Evolutionary conservation across 2,329 filamentous ascomycete genomes (phyloP).

Genomic region (Monosporascus sp.): DNA sequence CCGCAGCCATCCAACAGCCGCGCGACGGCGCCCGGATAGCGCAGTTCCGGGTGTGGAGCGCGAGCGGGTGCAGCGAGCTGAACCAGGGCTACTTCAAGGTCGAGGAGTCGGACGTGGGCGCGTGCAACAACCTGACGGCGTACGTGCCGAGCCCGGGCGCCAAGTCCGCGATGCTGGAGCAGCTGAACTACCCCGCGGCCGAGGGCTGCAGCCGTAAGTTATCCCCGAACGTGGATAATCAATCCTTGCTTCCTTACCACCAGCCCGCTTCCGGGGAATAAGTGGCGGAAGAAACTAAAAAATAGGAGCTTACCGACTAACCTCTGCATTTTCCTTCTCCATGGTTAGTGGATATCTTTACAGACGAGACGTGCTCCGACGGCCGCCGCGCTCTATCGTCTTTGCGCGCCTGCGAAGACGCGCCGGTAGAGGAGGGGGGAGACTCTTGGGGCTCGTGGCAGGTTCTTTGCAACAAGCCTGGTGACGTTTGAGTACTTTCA

Average conservation of each 20-base stretch:
- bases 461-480: constrained; percentile 6
- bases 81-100: constrained; percentile 24
- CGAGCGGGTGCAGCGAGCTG: constrained; percentile 14
- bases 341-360: constrained; percentile 13
- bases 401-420: constrained; percentile 6
- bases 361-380: constrained; percentile 6
- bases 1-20: constrained; percentile 11
- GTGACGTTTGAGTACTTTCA: not conserved
- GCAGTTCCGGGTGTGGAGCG: constrained; percentile 23
- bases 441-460: constrained; percentile 10
- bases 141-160: constrained; percentile 36
- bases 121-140: constrained; percentile 41
- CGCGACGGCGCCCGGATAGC: constrained; percentile 20
- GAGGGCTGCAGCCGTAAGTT: constrained; percentile 19
- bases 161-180: constrained; percentile 16
- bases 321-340: not conserved
- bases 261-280: not conserved
- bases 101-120: constrained; percentile 15
- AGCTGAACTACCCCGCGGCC: constrained; percentile 9
- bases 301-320: not conserved
- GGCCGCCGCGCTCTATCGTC: not conserved
- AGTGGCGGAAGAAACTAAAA: not conserved
- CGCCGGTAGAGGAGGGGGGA: not conserved
- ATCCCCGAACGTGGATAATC: not conserved
- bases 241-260: not conserved